Conservation (phyloP, 1,139 yeast species). For the Yamadazyma songkhlaensis region DNA sequence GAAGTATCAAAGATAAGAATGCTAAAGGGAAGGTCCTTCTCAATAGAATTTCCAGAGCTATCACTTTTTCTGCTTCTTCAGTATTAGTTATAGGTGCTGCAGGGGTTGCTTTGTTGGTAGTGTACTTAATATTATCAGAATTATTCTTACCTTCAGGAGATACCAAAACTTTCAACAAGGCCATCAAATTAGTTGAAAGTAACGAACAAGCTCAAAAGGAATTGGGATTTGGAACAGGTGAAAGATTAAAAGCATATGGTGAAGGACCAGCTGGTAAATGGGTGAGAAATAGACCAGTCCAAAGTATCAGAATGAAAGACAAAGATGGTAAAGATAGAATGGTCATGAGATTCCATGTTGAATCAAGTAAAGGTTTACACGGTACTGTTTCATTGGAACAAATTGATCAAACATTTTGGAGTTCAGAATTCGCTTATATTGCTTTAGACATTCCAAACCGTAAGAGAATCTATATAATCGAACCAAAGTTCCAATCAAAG, state of each 20-base stretch:
- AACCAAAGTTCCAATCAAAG: constrained; percentile 50
- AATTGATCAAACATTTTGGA: constrained; percentile 60
- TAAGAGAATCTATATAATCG: constrained; percentile 66
- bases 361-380: constrained; percentile 49
- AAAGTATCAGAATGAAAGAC: constrained; percentile 53
- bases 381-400: constrained; percentile 82
- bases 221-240: constrained; percentile 52
- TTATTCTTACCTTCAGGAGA: constrained; percentile 87
- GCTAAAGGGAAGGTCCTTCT: constrained; percentile 38
- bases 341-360: constrained; percentile 84
- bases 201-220: constrained; percentile 59
- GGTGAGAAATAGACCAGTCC: constrained; percentile 86
- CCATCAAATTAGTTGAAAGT: constrained; percentile 71
- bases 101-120: constrained; percentile 66
- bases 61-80: constrained; percentile 62
- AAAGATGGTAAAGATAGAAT: constrained; percentile 77
- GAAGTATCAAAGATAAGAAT: constrained; percentile 34
- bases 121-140: constrained; percentile 75
- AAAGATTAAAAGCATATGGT: constrained; percentile 80
- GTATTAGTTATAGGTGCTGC: constrained; percentile 63
- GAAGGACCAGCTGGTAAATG: constrained; percentile 62
- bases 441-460: constrained; percentile 75
- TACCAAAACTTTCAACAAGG: constrained; percentile 84
- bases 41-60: constrained; percentile 47
- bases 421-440: constrained; percentile 70